Conservation (phyloP, 1,284 basidiomycete species). For the Marasmius tenuissimus region DNA sequence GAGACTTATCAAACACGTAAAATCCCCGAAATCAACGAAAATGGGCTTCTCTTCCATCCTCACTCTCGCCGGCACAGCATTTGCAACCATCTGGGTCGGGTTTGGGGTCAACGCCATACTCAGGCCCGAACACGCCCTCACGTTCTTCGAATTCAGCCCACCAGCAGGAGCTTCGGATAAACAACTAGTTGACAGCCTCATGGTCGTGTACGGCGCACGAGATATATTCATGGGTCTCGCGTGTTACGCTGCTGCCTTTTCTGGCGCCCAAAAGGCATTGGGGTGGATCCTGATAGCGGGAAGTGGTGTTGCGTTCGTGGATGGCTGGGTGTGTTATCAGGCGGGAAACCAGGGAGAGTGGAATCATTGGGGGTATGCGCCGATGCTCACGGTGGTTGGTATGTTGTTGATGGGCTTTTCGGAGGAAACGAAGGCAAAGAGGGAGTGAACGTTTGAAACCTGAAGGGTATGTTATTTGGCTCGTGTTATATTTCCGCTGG, state of each 20-base stretch:
- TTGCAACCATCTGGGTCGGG: slow-evolving; percentile 8
- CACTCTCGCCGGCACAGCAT: background rate
- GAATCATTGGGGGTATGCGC: slow-evolving; percentile 9
- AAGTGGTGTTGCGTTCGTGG: slow-evolving; percentile 6
- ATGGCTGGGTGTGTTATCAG: slow-evolving; percentile 1
- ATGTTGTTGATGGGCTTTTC: background rate
- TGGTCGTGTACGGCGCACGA: slow-evolving; percentile 3
- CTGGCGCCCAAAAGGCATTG: slow-evolving; percentile 4
- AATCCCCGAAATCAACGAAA: no score
- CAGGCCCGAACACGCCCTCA: slow-evolving; percentile 3
- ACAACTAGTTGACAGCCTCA: slow-evolving; percentile 7
- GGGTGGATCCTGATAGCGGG: slow-evolving; percentile 6
- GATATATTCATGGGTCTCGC: slow-evolving; percentile 11
- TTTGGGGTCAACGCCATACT: slow-evolving; percentile 10
- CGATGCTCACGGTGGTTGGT: background rate
- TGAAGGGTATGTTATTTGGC: no score
- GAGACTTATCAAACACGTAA: no score
- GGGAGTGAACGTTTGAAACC: no score
- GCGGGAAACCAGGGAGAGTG: slow-evolving; percentile 7
- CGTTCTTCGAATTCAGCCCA: slow-evolving; percentile 4
- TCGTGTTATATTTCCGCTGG: no score
- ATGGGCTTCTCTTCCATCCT: background rate
- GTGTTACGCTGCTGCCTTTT: slow-evolving; percentile 5
- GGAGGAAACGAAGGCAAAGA: background rate
- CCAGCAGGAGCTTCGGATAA: background rate